Evolutionary conservation across 768 basidiomycete species (phyloP), one percentile per base, ranked within the genome.

Genomic region (Gelatoporia subvermispora): DNA sequence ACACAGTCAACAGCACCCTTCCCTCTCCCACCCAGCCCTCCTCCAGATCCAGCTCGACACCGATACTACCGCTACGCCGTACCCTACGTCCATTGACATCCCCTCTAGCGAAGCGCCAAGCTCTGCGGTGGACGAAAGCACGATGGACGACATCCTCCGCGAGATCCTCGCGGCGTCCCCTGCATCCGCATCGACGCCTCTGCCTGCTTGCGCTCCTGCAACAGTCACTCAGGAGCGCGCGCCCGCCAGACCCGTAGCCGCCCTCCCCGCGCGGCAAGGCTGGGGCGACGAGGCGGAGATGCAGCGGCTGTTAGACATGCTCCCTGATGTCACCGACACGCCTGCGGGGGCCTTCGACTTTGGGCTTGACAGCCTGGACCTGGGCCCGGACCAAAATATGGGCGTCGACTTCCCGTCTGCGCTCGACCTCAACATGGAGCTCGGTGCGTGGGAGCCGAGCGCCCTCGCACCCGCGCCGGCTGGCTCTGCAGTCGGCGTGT

Each of bases 71-170:
- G 20, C 54, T 7, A 45, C 55, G 23, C 42, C 60, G 43, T 51
- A 49, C 50, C 46, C 53, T 45, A 36, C 56, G 44, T 23, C 49
- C 51, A 18, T 40, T 57, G 62, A 50, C 50, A 45, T 44, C 36
- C 23, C 52, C 35, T 24, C 55, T 49, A 53, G 45, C 39, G 52
- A 57, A 65, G 63, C 62, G 57, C 41, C 60, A 50, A 45, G 60
- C 28, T 54, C 43, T 23, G 49, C 58, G 43, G 70, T 79, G 65
- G 81, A 83, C 63, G 81, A 79, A 62, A 71, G 72, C 54, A 70
- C 77, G 52, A 84, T 85, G 79, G 82, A 86, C 56, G 73, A 74
- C 56, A 71, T 86, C 65, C 73, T 85, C 73, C 74, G 78, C 53
- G 82, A 86, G 68, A 84, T 87, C 67, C 75, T 85, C 70, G 75